phyloP scores from a whole-genome alignment of 371 early-diverging fungal species.

The Mortierella sp. region DNA sequence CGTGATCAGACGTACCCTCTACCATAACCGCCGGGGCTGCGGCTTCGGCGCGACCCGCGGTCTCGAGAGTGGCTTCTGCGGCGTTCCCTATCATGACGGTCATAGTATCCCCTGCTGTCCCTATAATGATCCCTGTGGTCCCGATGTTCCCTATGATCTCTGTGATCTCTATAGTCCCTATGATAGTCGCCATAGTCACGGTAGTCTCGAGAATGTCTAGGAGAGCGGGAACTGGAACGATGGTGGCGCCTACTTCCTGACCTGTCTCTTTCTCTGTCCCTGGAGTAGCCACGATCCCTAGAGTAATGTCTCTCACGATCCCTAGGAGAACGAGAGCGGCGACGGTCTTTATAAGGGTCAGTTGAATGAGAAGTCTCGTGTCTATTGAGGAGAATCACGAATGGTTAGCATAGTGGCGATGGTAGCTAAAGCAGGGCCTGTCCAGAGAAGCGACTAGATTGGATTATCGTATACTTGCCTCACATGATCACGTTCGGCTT shows the following conservation, averaged over 20 bases:
- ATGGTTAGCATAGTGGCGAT: too few species aligned
- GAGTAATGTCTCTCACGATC: slow-evolving; percentile 27
- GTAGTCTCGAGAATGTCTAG: slow-evolving; percentile 58
- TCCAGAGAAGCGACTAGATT: too few species aligned
- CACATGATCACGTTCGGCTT: too few species aligned
- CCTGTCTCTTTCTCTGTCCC: slow-evolving; percentile 23
- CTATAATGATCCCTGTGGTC: slow-evolving; percentile 47
- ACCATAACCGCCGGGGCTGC: slow-evolving; percentile 49
- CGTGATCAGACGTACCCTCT: slow-evolving; percentile 41
- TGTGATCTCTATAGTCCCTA: slow-evolving; percentile 56
- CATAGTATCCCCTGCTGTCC: slow-evolving; percentile 47
- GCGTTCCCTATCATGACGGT: slow-evolving; percentile 35
- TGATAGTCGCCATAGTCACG: slow-evolving; percentile 58
- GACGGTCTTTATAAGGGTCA: slow-evolving; percentile 48
- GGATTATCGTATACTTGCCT: too few species aligned
- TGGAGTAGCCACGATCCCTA: slow-evolving; percentile 37
- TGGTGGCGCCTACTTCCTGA: slow-evolving; percentile 48
- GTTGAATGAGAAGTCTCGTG: slow-evolving; percentile 44
- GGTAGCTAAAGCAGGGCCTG: too few species aligned
- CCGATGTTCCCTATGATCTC: slow-evolving; percentile 48
- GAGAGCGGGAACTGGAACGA: slow-evolving; percentile 57
- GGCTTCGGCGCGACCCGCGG: slow-evolving; percentile 28
- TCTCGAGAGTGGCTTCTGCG: slow-evolving; percentile 49
- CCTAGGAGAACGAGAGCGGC: slow-evolving; percentile 56
- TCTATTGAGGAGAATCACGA: slow-evolving; percentile 8